Conservation (phyloP, 2,329 filamentous ascomycete genomes). For the Hypoxylon sp. region DNA sequence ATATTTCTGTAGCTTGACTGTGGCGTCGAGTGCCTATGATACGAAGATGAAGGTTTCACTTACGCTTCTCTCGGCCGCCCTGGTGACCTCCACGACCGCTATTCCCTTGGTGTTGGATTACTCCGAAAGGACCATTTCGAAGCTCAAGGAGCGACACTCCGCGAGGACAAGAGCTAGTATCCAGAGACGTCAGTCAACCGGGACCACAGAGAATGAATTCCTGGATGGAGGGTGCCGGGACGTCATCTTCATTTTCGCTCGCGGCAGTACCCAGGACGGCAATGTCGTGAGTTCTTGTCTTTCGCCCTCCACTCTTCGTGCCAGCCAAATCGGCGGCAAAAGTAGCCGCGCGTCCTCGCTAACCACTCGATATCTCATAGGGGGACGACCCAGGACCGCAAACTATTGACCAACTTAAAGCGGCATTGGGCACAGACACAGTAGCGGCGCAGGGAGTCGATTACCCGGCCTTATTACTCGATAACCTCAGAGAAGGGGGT, state of each 20-base stretch:
- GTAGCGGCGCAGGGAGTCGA: conserved; percentile 49
- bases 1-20: background rate
- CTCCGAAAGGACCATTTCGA: conserved; percentile 28
- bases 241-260: conserved; percentile 58
- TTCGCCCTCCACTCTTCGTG: background rate
- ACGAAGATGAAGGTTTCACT: conserved; percentile 29
- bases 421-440: conserved; percentile 34
- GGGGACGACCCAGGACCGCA: conserved; percentile 50
- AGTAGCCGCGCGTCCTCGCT: background rate
- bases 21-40: background rate
- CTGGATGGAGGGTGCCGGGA: conserved; percentile 53
- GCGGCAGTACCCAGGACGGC: conserved; percentile 56
- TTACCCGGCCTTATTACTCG: conserved; percentile 45
- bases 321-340: background rate
- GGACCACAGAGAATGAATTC: conserved; percentile 54
- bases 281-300: conserved; percentile 54
- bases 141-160: conserved; percentile 18
- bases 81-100: conserved; percentile 20
- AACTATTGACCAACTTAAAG: conserved; percentile 45
- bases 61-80: conserved; percentile 15
- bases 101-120: conserved; percentile 34
- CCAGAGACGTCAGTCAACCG: conserved; percentile 17
- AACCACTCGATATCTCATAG: conserved; percentile 23
- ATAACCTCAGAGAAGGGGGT: conserved; percentile 48
- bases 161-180: background rate